phyloP scores from a whole-genome alignment of 164 flowering plant genomes.

The Magnolia officinalis region DNA sequence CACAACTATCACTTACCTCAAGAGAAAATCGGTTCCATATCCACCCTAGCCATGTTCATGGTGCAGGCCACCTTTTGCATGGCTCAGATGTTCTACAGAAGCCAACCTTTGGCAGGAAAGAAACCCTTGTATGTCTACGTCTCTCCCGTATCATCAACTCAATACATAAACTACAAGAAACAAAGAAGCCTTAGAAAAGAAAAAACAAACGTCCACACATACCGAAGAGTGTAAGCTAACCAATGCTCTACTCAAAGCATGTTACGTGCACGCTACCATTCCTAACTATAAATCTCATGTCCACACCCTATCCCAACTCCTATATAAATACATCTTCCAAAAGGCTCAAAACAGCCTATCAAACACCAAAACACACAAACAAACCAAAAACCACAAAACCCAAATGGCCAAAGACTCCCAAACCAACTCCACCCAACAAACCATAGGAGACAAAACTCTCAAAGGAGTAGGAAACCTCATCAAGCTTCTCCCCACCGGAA shows the following conservation, averaged over 20 bases:
- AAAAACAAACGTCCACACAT: neutral
- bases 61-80: neutral
- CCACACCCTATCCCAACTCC: neutral
- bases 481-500: conserved; percentile 85
- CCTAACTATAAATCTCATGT: neutral
- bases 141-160: neutral
- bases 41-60: too few relatives aligned
- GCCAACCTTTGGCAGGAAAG: neutral
- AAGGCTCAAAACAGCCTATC: neutral
- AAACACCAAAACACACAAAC: neutral
- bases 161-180: neutral
- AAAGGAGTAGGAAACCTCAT: conserved; percentile 59
- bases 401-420: conserved; percentile 2
- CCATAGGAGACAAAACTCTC: conserved; percentile 28
- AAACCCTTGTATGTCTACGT: neutral
- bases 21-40: too few relatives aligned
- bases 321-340: neutral
- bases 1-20: too few relatives aligned
- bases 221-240: conserved; percentile 7
- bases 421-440: conserved; percentile 1
- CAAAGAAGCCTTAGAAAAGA: neutral
- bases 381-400: neutral
- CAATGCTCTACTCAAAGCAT: neutral
- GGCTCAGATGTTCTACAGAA: neutral
- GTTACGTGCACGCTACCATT: conserved; percentile 4